Evolutionary conservation across 176 grass and related monocot species (phyloP), one percentile per base, ranked within the genome.

Genomic region (Cocos nucifera): DNA sequence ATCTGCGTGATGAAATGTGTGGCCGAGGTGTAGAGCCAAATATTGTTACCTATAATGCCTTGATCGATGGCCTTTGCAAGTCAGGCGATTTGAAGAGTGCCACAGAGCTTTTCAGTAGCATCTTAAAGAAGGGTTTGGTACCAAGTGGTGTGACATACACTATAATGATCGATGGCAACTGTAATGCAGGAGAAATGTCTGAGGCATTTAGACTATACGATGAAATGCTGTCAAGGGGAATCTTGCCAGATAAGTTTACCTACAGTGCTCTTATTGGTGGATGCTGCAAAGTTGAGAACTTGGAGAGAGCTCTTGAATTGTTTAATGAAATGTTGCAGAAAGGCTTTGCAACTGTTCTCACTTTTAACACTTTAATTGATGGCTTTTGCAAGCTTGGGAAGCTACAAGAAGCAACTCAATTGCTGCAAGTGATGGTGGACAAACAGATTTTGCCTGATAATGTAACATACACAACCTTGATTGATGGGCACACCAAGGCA

Each of bases 161-260:
- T 69, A 27, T 57, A 74, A 86, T 93, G 58, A 93, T 93, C 51
- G 50, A 74, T 87, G 89, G 77, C 69, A 84, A 79, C 64, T 87
- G 77, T 66, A 87, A 79, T 69, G 54, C 23, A 17, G 71, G 73
- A 76, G 67, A 76, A 27, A 80, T 78, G 2, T 50, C 61, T 61
- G 71, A 79, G 58, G 83, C 80, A 29, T 73, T 84, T 64, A 49
- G 57, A 58, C 58, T 84, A 19, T 93, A 87, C 64, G 59, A 81
- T 53, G 77, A 93, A 57, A 93, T 93, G 88, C 58, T 93, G 60
- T 52, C 62, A 50, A 76, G 44, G 61, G 84, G 63, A 69, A 75
- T 93, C 49, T 49, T 25, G 23, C 80, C 83, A 54, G 89, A 93
- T 75, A 69, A 66, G 59, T 65, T 67, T 66, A 50, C 78, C 7